Evolutionary conservation across 75 land plant genomes (phyloP), one percentile per base, ranked within the genome.

Genomic region (Sequoiadendron giganteum): DNA sequence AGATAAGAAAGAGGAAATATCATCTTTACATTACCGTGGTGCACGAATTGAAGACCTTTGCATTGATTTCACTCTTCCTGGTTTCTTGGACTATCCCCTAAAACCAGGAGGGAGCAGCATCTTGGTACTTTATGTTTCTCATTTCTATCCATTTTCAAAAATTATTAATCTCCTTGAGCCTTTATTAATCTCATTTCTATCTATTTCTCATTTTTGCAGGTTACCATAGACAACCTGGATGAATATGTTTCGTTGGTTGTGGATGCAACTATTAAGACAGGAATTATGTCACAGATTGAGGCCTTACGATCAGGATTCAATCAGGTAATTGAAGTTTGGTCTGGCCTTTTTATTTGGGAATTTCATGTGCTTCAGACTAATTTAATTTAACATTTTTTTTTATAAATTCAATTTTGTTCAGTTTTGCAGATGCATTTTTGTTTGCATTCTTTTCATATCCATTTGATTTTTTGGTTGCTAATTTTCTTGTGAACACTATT

Each of bases 11-110:
- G 81, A 73, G 40, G 56, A 7, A 58, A 85, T 56, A 30, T 34
- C 73, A 84, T 88, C 87, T 16, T 88, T 91, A 32, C 75, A 80
- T 58, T 94, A 92, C 52, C 89, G 92, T 28, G 86, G 87, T 86
- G 85, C 90, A 10, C 91, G 76, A 79, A 87, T 95, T 85, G 97
- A 95, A 87, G 98, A 97, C 91, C 95, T 95, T 38, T 92, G 90
- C 87, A 93, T 95, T 86, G 96, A 94, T 86, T 97, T 97, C 86
- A 91, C 96, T 40, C 93, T 97, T 91, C 96, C 98, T 58, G 98
- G 98, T 19, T 95, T 93, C 86, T 91, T 91, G 42, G 95, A 94
- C 76, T 95, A 91, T 87, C 68, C 79, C 5, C 93, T 95, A 55
- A 42, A 89, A 40, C 84, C 89, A 87, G 92, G 61, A 47, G 38